A percentile compares a stretch with the other conserved stretches of the same genome.
These are phyloP conservation scores for Eutypella sp. DNA, from an alignment of 2,329 filamentous ascomycete genomes.

Conservation along the genomic window DNA sequence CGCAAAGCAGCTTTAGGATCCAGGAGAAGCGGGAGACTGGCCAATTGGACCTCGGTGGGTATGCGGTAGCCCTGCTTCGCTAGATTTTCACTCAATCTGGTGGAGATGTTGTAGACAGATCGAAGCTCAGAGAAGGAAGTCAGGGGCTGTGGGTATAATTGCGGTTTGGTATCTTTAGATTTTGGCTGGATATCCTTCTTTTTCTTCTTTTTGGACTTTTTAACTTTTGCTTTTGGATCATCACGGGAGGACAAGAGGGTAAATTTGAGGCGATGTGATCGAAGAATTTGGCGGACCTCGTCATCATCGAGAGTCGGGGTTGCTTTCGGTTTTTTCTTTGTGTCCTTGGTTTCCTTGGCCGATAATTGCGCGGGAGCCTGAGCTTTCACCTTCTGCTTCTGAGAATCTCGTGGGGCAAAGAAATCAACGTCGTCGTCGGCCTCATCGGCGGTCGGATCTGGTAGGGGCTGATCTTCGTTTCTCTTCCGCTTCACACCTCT, in stretches of 20 bases:
- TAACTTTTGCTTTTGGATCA: conserved; percentile 38
- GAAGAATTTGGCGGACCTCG: conserved; percentile 68
- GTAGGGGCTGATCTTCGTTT: conserved; percentile 27
- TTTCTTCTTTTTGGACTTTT: conserved; percentile 54
- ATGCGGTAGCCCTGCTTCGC: conserved; percentile 76
- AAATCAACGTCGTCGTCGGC: conserved; percentile 48
- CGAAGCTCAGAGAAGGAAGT: conserved; percentile 70
- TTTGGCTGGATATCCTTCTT: conserved; percentile 43
- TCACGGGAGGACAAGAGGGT: conserved; percentile 60
- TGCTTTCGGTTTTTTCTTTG: conserved; percentile 13
- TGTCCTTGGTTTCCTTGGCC: too few species aligned
- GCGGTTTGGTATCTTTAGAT: conserved; percentile 50
- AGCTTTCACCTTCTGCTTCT: conserved; percentile 15
- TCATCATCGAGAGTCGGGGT: conserved; percentile 54
- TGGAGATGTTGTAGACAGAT: conserved; percentile 66
- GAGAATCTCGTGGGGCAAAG: conserved; percentile 46
- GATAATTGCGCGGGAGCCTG: conserved; percentile 17
- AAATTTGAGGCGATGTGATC: conserved; percentile 79
- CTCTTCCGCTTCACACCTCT: conserved; percentile 54
- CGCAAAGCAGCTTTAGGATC: conserved; percentile 45
- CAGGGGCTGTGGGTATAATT: conserved; percentile 75
- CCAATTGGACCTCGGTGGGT: conserved; percentile 93
- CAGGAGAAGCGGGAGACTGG: conserved; percentile 73
- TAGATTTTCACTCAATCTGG: conserved; percentile 72
- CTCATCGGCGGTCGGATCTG: conserved; percentile 27